Percentiles rank a stretch among this genome's conserved stretches.
phyloP scores from a whole-genome alignment of 352 stramenopile genomes.

The Peronospora belbahrii region DNA sequence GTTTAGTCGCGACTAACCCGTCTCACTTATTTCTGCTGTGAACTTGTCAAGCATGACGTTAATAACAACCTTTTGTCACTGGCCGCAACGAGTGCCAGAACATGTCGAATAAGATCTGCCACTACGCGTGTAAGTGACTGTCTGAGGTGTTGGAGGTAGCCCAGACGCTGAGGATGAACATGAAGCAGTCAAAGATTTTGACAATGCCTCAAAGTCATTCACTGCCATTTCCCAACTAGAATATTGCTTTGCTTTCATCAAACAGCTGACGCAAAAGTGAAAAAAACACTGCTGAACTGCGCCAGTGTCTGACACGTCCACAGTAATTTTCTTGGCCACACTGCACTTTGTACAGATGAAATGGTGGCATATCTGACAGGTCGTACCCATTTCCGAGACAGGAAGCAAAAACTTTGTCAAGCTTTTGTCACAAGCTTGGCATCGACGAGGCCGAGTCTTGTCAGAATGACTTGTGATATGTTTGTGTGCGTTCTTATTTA shows the following conservation, averaged over 20 bases:
- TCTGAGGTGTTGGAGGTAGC: neutral
- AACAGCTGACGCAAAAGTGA: slow-evolving; percentile 41
- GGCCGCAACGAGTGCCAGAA: no score
- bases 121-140: neutral
- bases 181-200: neutral
- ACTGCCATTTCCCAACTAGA: slow-evolving; percentile 38
- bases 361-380: slow-evolving; percentile 40
- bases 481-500: slow-evolving; percentile 13
- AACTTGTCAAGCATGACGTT: no score
- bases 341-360: slow-evolving; percentile 45
- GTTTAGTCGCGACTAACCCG: no score
- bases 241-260: slow-evolving; percentile 39
- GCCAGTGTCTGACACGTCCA: slow-evolving; percentile 34
- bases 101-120: slow-evolving; percentile 10
- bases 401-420: slow-evolving; percentile 14
- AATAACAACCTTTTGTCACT: no score
- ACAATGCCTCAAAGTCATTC: neutral
- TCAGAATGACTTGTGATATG: neutral
- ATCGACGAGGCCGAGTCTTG: slow-evolving; percentile 10
- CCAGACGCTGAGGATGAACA: neutral
- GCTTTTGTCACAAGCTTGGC: slow-evolving; percentile 19
- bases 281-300: slow-evolving; percentile 29
- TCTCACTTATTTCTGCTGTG: no score
- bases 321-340: slow-evolving; percentile 45
- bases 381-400: slow-evolving; percentile 8